Evolutionary conservation across 441 rosid species (phyloP).

Genomic region (Cnidoscolus chayamansa): DNA sequence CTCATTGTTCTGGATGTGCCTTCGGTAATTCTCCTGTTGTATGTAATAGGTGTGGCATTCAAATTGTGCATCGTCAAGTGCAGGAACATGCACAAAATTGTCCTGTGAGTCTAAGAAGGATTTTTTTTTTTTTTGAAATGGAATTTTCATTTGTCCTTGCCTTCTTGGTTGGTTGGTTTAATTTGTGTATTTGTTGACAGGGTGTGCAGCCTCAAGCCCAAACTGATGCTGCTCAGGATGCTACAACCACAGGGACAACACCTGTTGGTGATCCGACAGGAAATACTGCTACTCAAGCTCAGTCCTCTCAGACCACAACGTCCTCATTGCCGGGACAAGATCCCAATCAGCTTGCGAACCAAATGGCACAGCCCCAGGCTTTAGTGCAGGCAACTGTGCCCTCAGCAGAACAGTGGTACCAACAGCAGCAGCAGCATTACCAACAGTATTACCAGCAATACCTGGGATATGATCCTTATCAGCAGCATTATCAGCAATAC

Average conservation of each 20-base stretch:
- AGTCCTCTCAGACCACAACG: conserved; percentile 37
- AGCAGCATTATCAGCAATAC: conserved; percentile 58
- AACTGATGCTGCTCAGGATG: conserved; percentile 40
- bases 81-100: conserved; percentile 80
- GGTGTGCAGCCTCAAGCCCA: conserved; percentile 56
- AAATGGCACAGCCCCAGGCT: conserved; percentile 39
- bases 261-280: conserved; percentile 36
- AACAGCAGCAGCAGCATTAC: conserved; percentile 64
- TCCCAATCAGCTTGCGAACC: conserved; percentile 31
- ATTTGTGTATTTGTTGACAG: conserved; percentile 28
- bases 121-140: conserved; percentile 5
- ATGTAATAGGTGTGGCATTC: conserved; percentile 64
- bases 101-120: conserved; percentile 49
- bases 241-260: conserved; percentile 32
- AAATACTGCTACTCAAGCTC: conserved; percentile 37
- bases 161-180: background rate
- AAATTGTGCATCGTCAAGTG: conserved; percentile 66
- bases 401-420: conserved; percentile 66
- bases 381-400: conserved; percentile 39
- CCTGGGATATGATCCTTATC: conserved; percentile 52
- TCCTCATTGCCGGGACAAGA: conserved; percentile 38
- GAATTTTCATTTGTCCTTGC: background rate
- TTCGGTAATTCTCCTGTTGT: conserved; percentile 72
- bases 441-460: conserved; percentile 71
- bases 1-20: conserved; percentile 69